Percentiles rank a stretch among this genome's conserved stretches.
Evolutionary conservation across 176 grass and related monocot genomes (phyloP).

Genomic region (Paspalum notatum): DNA sequence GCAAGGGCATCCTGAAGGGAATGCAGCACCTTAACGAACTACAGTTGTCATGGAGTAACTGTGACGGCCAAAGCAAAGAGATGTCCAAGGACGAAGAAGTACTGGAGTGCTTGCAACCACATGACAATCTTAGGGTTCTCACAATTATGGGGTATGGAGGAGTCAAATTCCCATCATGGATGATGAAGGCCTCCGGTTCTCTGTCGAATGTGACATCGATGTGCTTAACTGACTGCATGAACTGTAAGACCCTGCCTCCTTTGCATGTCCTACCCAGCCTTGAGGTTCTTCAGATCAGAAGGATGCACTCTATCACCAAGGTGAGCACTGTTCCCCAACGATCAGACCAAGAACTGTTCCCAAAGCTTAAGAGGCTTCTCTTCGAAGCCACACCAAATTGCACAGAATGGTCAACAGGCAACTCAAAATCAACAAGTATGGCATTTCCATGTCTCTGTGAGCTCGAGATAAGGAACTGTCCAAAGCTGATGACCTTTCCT

Average conservation of each 20-base stretch:
- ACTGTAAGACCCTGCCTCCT: slow-evolving; percentile 41
- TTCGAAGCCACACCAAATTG: slow-evolving; percentile 26
- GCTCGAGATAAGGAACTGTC: slow-evolving; percentile 49
- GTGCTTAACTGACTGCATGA: slow-evolving; percentile 34
- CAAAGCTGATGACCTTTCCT: slow-evolving; percentile 39
- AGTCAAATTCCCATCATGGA: slow-evolving; percentile 33
- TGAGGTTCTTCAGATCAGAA: slow-evolving; percentile 49
- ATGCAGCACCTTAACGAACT: slow-evolving; percentile 35
- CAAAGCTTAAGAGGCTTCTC: slow-evolving; percentile 44
- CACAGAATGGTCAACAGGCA: slow-evolving; percentile 44
- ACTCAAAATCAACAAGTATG: not conserved
- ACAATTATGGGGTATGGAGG: slow-evolving; percentile 35
- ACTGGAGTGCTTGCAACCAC: slow-evolving; percentile 46
- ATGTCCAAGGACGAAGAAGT: slow-evolving; percentile 27
- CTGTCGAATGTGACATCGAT: slow-evolving; percentile 28
- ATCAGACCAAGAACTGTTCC: slow-evolving; percentile 35
- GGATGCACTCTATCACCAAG: slow-evolving; percentile 37
- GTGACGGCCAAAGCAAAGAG: slow-evolving; percentile 14
- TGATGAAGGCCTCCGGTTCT: slow-evolving; percentile 13
- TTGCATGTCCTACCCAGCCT: slow-evolving; percentile 30
- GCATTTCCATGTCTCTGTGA: slow-evolving; percentile 43
- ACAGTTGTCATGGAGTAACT: slow-evolving; percentile 39
- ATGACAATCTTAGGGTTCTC: slow-evolving; percentile 24
- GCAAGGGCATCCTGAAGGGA: slow-evolving; percentile 42
- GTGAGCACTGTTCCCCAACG: slow-evolving; percentile 20